Percentiles rank a stretch among this genome's conserved stretches.
Evolutionary conservation across 2,329 filamentous ascomycete genomes (phyloP).

Genomic region (Fusarium ambrosium): DNA sequence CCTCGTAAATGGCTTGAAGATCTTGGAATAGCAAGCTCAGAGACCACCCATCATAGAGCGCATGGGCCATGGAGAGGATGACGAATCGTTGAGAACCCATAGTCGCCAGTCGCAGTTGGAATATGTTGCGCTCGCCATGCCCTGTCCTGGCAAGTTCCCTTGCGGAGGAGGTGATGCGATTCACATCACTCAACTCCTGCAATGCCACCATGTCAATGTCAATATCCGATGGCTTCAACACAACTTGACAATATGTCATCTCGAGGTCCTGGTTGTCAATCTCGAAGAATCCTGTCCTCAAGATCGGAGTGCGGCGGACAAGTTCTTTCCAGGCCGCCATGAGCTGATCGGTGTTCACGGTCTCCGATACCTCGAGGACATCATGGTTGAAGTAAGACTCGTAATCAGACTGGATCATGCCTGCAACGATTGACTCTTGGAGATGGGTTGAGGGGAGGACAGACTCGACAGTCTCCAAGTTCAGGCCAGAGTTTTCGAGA

Average conservation of each 20-base stretch:
- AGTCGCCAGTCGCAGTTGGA: slow-evolving; percentile 63
- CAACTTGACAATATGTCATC: slow-evolving; percentile 64
- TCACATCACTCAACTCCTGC: slow-evolving; percentile 51
- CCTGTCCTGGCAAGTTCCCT: slow-evolving; percentile 53
- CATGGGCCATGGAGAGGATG: slow-evolving; percentile 83
- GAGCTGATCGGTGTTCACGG: slow-evolving; percentile 69
- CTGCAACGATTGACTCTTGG: slow-evolving; percentile 87
- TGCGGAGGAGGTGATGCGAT: slow-evolving; percentile 53
- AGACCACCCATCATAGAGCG: slow-evolving; percentile 92
- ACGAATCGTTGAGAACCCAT: slow-evolving; percentile 57
- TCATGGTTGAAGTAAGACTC: slow-evolving; percentile 89
- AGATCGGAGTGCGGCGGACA: slow-evolving; percentile 73
- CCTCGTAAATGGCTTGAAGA: slow-evolving; percentile 74
- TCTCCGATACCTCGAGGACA: slow-evolving; percentile 70
- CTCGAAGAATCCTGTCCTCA: slow-evolving; percentile 80
- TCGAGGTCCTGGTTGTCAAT: slow-evolving; percentile 72
- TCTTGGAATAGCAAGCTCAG: slow-evolving; percentile 80
- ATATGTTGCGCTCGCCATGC: slow-evolving; percentile 55
- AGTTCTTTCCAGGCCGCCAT: slow-evolving; percentile 73
- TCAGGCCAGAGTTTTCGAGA: slow-evolving; percentile 51
- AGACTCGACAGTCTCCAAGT: slow-evolving; percentile 62
- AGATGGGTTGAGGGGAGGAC: slow-evolving; percentile 83
- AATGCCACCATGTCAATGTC: slow-evolving; percentile 44
- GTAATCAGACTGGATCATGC: slow-evolving; percentile 83
- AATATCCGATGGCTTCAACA: slow-evolving; percentile 49